Conservation (phyloP, 768 basidiomycete species). For the Rhizopogon sp. region DNA sequence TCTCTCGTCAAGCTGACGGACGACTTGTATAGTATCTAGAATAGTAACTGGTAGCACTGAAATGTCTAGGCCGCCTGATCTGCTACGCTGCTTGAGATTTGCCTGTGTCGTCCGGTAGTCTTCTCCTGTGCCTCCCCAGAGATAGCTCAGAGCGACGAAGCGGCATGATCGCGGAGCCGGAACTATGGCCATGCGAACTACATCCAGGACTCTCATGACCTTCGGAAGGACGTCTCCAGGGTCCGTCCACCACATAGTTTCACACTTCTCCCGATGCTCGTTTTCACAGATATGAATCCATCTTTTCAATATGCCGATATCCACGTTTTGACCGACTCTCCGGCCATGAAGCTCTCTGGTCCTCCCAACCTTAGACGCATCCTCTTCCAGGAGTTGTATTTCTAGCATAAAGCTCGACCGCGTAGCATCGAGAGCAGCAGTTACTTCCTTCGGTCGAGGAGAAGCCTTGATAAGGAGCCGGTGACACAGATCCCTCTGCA, state of each 20-base stretch:
- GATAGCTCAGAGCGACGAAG: slow-evolving; percentile 5
- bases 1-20: neutral
- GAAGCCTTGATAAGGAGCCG: slow-evolving; percentile 1
- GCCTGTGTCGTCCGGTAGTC: slow-evolving; percentile 3
- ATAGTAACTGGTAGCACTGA: slow-evolving; percentile 4
- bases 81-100: neutral
- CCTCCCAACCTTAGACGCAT: slow-evolving; percentile 2
- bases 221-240: neutral
- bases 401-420: neutral
- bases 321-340: neutral
- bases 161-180: neutral
- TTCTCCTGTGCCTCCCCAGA: slow-evolving; percentile 2
- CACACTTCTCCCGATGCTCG: neutral
- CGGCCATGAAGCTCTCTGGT: slow-evolving; percentile 3
- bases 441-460: neutral
- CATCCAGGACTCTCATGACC: slow-evolving; percentile 2
- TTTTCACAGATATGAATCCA: slow-evolving; percentile 1
- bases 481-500: neutral
- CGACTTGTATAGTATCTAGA: slow-evolving; percentile 1
- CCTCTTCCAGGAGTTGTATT: slow-evolving; percentile 4
- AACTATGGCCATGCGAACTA: neutral
- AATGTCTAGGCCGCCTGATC: neutral
- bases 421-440: no score
- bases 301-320: slow-evolving; percentile 3
- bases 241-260: neutral